phyloP scores from a whole-genome alignment of 192 early-diverging fungal genomes.

The Coemansia sp. region DNA sequence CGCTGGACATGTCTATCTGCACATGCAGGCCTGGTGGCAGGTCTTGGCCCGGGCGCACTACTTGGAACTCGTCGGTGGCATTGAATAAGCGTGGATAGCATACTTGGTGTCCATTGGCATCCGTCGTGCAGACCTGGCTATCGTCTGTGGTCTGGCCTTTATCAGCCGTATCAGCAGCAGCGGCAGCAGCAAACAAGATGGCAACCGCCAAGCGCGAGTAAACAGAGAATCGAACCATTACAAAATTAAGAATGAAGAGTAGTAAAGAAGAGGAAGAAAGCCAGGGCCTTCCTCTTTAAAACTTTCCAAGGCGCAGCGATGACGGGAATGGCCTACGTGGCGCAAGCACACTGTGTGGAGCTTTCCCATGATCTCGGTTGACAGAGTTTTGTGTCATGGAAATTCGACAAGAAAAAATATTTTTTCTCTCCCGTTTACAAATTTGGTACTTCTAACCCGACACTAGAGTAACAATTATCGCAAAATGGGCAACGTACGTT shows the following conservation, averaged over 20 bases:
- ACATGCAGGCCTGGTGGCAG: slow-evolving; percentile 64
- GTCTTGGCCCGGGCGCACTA: slow-evolving; percentile 59
- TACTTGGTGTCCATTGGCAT: slow-evolving; percentile 20
- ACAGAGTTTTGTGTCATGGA: neutral
- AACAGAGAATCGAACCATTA: slow-evolving; percentile 10
- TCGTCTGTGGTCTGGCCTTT: neutral
- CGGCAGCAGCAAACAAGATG: neutral
- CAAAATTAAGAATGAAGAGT: neutral
- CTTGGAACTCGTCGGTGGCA: slow-evolving; percentile 60
- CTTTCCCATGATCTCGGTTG: neutral
- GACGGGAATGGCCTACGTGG: neutral
- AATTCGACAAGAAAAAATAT: neutral
- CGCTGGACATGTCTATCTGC: slow-evolving; percentile 62
- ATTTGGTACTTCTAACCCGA: neutral
- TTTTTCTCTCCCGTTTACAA: neutral
- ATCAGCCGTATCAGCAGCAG: neutral
- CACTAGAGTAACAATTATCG: neutral
- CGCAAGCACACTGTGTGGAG: neutral
- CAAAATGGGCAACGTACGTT: slow-evolving; percentile 2
- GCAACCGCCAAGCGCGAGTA: slow-evolving; percentile 7
- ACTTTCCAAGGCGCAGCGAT: neutral
- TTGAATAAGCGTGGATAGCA: slow-evolving; percentile 63
- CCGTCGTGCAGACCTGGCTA: slow-evolving; percentile 28
- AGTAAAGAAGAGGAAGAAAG: slow-evolving; percentile 1
- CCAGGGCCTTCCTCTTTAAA: neutral